Percentiles rank a stretch among this genome's conserved stretches.
Conservation (phyloP, 2,329 filamentous ascomycete genomes). For the Beauveria sp. region DNA sequence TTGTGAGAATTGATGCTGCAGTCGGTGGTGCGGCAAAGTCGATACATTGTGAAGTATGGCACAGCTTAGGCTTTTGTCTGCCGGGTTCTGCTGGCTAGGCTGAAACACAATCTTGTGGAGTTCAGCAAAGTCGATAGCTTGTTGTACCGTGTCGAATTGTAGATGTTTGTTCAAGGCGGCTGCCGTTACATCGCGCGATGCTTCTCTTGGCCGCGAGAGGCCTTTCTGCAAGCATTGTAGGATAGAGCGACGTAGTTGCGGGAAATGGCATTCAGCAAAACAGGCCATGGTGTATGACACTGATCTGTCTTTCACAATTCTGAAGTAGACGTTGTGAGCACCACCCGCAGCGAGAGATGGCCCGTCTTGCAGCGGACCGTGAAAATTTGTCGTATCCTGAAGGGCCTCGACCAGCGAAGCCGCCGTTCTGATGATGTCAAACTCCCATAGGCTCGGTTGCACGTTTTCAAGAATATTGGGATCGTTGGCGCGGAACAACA, state of each 20-base stretch:
- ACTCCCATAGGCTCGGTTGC: conserved; percentile 45
- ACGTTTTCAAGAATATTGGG: conserved; percentile 45
- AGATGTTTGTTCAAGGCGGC: conserved; percentile 48
- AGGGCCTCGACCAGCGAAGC: conserved; percentile 52
- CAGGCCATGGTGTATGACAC: conserved; percentile 65
- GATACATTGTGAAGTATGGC: conserved; percentile 38
- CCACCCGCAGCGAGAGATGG: conserved; percentile 42
- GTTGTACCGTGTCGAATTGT: conserved; percentile 59
- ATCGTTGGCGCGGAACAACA: conserved; percentile 54
- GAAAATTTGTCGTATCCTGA: conserved; percentile 49
- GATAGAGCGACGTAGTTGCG: conserved; percentile 50
- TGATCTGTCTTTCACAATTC: conserved; percentile 46
- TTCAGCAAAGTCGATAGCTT: conserved; percentile 58
- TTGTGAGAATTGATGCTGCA: conserved; percentile 49
- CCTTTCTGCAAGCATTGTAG: conserved; percentile 47
- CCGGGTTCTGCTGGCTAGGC: conserved; percentile 24
- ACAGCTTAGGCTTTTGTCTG: conserved; percentile 30
- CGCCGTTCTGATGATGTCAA: conserved; percentile 53
- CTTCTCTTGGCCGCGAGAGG: conserved; percentile 48
- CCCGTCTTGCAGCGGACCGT: conserved; percentile 47
- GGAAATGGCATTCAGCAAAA: conserved; percentile 61
- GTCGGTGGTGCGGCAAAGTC: conserved; percentile 38
- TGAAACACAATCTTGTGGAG: conserved; percentile 49
- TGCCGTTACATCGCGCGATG: conserved; percentile 53
- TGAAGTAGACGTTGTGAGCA: conserved; percentile 48